phyloP scores from a whole-genome alignment of 2,329 filamentous ascomycete species.

The Orbilia oligospora region DNA sequence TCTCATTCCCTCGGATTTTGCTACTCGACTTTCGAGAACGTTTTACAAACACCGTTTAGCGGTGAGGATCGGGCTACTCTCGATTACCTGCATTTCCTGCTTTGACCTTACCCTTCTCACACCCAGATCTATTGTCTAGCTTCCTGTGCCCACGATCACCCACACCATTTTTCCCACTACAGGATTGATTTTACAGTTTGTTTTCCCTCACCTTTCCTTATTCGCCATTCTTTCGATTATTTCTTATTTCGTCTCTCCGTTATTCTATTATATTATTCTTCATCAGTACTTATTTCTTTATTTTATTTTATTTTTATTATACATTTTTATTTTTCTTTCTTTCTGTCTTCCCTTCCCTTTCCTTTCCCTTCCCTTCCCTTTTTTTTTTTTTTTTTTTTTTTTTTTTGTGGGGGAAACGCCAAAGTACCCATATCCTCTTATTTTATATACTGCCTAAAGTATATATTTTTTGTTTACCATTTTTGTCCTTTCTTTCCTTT shows the following conservation, averaged over 20 bases:
- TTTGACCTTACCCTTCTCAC: conserved; percentile 22
- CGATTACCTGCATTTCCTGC: conserved; percentile 51
- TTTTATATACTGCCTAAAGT: too few relatives aligned
- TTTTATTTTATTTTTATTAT: too few relatives aligned
- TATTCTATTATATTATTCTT: too few relatives aligned
- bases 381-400: neutral
- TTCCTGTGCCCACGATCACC: conserved; percentile 4
- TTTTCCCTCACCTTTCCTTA: conserved; percentile 10
- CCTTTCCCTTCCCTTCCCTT: too few relatives aligned
- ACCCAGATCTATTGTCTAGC: neutral
- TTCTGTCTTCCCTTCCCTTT: too few relatives aligned
- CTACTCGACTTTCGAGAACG: conserved; percentile 21
- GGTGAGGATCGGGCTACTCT: conserved; percentile 33
- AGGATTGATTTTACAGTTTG: conserved; percentile 5
- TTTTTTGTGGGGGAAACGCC: too few relatives aligned
- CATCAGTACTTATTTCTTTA: too few relatives aligned
- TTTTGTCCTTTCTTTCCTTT: conserved; percentile 60
- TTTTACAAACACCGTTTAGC: neutral
- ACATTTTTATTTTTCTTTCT: too few relatives aligned
- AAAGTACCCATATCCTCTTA: neutral
- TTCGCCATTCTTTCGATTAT: conserved; percentile 23
- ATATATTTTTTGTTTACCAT: conserved; percentile 40
- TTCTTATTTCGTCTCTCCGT: neutral
- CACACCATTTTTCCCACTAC: conserved; percentile 12
- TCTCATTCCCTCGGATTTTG: neutral